Conservation (phyloP, 306 rosid genomes). For the Cicer judaicum region DNA sequence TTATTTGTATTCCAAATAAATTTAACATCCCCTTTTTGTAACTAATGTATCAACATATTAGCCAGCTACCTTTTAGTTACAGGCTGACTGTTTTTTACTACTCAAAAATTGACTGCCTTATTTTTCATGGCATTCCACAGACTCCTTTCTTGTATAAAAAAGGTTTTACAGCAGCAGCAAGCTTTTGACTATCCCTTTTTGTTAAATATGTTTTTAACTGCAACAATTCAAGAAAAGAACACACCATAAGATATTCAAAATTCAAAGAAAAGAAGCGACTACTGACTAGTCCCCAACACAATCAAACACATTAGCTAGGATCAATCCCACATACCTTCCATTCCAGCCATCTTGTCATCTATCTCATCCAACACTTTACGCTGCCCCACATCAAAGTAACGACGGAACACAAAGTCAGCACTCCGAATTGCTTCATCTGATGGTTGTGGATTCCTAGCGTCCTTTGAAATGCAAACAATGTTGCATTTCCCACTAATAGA, state of each 20-base stretch:
- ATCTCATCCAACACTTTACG: slow-evolving; percentile 50
- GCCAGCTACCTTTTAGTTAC: slow-evolving; percentile 30
- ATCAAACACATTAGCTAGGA: neutral
- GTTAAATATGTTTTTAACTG: slow-evolving; percentile 66
- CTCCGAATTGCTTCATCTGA: slow-evolving; percentile 52
- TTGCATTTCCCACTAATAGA: slow-evolving; percentile 82
- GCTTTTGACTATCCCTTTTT: slow-evolving; percentile 50
- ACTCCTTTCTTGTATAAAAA: slow-evolving; percentile 46
- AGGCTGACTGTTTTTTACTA: slow-evolving; percentile 23
- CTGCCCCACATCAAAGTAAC: slow-evolving; percentile 71
- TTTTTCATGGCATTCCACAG: slow-evolving; percentile 42
- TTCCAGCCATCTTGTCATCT: slow-evolving; percentile 55
- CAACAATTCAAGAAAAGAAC: slow-evolving; percentile 44
- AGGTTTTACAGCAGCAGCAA: slow-evolving; percentile 42
- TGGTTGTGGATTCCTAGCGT: slow-evolving; percentile 61
- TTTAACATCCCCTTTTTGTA: slow-evolving; percentile 13
- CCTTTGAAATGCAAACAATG: slow-evolving; percentile 67
- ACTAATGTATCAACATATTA: slow-evolving; percentile 35
- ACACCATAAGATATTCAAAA: slow-evolving; percentile 40
- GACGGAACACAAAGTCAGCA: slow-evolving; percentile 68
- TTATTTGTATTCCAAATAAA: slow-evolving; percentile 8
- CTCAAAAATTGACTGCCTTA: slow-evolving; percentile 37
- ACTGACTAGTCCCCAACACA: neutral
- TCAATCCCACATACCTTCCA: slow-evolving; percentile 54
- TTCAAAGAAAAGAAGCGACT: slow-evolving; percentile 16